phyloP scores from a whole-genome alignment of 768 basidiomycete species.

The Mrakia gelida region DNA sequence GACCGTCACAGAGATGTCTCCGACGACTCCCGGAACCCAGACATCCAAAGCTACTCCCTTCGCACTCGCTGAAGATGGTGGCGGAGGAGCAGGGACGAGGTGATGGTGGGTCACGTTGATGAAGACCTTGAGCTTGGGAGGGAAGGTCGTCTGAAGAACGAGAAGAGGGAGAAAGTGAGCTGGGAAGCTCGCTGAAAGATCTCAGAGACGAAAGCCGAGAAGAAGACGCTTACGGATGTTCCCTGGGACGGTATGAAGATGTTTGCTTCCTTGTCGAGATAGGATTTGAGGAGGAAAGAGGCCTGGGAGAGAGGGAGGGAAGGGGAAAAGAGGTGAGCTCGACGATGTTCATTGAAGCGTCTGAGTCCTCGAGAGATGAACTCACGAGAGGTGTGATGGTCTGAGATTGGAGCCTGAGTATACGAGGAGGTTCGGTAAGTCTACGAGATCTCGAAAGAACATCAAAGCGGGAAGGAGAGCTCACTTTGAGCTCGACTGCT shows the following conservation, averaged over 20 bases:
- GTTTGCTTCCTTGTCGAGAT: conserved; percentile 8
- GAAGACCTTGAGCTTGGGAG: conserved; percentile 16
- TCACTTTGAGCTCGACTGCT: conserved; percentile 5
- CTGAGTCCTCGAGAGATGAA: background rate
- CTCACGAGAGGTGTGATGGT: conserved; percentile 14
- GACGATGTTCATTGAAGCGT: too few species aligned
- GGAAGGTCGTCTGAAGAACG: conserved; percentile 19
- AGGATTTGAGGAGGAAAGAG: conserved; percentile 30
- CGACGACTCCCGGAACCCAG: conserved; percentile 18
- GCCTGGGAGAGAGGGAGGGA: conserved; percentile 14
- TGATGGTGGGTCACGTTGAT: conserved; percentile 28
- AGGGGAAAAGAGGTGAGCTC: background rate
- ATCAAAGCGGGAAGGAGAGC: background rate
- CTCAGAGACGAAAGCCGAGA: background rate
- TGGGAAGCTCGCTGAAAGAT: background rate
- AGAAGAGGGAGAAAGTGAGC: background rate
- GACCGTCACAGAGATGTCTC: conserved; percentile 23
- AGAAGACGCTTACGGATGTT: background rate
- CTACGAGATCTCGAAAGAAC: too few species aligned
- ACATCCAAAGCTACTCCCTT: background rate
- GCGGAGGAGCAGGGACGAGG: conserved; percentile 6
- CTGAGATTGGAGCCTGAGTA: conserved; percentile 6
- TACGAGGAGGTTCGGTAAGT: background rate
- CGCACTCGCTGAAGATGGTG: background rate
- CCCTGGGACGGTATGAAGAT: conserved; percentile 17